Percentiles rank a stretch among this genome's conserved stretches.
These are phyloP conservation scores for Aspergillus thermomutatus DNA, from an alignment of 2,329 filamentous ascomycete species.

Conservation along the genomic window DNA sequence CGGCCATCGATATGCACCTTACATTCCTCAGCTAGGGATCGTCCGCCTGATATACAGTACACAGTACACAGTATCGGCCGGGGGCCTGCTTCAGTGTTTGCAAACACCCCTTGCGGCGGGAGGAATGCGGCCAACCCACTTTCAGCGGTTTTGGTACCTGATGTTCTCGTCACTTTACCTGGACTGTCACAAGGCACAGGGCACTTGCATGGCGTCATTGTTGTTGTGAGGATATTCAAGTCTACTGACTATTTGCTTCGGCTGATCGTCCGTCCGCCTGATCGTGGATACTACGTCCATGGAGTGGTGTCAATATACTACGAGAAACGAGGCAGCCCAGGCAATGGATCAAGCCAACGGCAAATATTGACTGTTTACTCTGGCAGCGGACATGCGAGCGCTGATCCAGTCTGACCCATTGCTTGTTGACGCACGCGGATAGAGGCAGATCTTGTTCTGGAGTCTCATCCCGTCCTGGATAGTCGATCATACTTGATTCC, in stretches of 20 bases:
- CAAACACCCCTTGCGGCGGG: neutral
- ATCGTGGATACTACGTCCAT: too few relatives aligned
- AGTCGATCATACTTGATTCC: neutral
- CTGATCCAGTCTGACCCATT: neutral
- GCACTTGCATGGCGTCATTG: neutral
- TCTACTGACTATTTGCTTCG: neutral
- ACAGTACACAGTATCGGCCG: neutral
- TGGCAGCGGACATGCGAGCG: neutral
- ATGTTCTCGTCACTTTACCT: neutral
- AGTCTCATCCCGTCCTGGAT: neutral
- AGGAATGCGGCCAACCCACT: neutral
- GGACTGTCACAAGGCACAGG: neutral
- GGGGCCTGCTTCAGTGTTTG: neutral
- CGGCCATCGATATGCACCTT: neutral
- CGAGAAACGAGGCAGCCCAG: neutral
- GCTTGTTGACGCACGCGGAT: neutral
- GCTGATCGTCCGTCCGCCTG: too few relatives aligned
- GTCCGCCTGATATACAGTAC: neutral
- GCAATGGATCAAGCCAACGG: neutral
- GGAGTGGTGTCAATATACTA: too few relatives aligned
- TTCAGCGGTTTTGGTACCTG: neutral
- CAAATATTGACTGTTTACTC: neutral
- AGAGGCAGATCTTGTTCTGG: neutral
- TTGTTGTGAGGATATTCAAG: neutral
- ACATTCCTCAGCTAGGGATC: neutral